phyloP scores from a whole-genome alignment of 176 grass and related monocot genomes.

The Chrysopogon serrulatus region DNA sequence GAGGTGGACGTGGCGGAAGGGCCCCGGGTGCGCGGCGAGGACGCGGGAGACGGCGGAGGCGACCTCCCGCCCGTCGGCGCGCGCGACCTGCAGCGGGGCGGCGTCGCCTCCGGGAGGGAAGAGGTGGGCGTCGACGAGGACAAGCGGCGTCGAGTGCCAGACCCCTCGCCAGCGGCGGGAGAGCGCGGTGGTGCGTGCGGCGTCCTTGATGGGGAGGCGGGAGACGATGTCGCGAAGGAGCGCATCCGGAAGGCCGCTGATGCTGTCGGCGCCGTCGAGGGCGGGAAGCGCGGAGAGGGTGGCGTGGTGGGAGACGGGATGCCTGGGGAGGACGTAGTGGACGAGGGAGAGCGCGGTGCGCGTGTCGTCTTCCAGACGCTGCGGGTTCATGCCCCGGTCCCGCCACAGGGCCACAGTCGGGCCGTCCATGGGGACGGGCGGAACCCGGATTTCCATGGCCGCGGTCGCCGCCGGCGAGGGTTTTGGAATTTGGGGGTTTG shows the following conservation, averaged over 20 bases:
- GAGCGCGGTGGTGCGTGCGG: neutral
- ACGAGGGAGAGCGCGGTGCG: neutral
- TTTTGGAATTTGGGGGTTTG: neutral
- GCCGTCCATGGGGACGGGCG: neutral
- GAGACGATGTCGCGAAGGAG: slow-evolving; percentile 1
- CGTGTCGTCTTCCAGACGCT: neutral
- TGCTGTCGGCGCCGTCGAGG: neutral
- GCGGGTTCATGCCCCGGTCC: neutral
- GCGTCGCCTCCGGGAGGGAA: neutral
- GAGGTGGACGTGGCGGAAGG: neutral
- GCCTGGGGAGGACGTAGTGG: neutral
- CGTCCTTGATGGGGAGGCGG: neutral
- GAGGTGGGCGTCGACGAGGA: slow-evolving; percentile 5
- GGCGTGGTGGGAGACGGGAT: neutral
- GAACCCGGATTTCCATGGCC: neutral
- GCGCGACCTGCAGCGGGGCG: neutral
- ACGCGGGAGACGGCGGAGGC: neutral
- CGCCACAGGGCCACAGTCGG: neutral
- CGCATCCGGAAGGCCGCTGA: neutral
- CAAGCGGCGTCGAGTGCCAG: neutral
- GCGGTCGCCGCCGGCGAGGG: neutral
- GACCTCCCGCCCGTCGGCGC: neutral
- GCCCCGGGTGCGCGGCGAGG: neutral
- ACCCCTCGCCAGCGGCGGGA: slow-evolving; percentile 2
- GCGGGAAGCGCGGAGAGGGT: neutral